phyloP scores from a whole-genome alignment of 2,329 filamentous ascomycete genomes.

The Calonectria pseudoturangicola region DNA sequence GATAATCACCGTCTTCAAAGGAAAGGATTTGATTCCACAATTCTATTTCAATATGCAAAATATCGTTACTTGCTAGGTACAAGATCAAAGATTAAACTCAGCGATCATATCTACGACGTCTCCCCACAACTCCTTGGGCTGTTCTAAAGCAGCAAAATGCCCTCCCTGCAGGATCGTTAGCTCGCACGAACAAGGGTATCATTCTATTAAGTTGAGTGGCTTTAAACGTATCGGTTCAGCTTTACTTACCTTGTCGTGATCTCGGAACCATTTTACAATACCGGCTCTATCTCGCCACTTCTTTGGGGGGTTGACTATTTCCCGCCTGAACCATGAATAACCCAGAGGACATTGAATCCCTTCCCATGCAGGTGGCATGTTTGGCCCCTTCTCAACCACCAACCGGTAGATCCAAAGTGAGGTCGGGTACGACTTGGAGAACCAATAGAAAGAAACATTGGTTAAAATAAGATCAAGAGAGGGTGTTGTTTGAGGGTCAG shows the following conservation, averaged over 20 bases:
- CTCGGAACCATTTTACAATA: slow-evolving; percentile 1
- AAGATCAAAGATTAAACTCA: neutral
- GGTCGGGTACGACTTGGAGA: neutral
- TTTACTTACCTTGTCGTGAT: neutral
- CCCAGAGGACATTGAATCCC: slow-evolving; percentile 1
- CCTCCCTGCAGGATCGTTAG: neutral
- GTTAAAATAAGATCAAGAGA: neutral
- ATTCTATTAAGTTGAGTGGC: too few species aligned
- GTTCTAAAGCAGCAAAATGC: slow-evolving; percentile 13
- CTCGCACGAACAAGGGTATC: too few species aligned
- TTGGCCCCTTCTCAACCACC: neutral
- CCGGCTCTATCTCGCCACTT: slow-evolving; percentile 1
- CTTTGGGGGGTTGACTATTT: neutral
- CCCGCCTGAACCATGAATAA: slow-evolving; percentile 2
- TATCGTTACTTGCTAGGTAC: too few species aligned
- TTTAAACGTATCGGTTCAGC: neutral
- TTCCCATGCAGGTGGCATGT: slow-evolving; percentile 4
- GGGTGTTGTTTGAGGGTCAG: neutral
- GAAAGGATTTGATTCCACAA: too few species aligned
- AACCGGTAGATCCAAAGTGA: neutral
- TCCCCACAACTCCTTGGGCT: neutral
- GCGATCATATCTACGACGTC: slow-evolving; percentile 8
- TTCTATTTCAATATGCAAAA: too few species aligned
- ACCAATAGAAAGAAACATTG: slow-evolving; percentile 8
- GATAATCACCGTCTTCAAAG: too few species aligned